phyloP scores from a whole-genome alignment of 192 early-diverging fungal genomes.

The Endogone sp. region DNA sequence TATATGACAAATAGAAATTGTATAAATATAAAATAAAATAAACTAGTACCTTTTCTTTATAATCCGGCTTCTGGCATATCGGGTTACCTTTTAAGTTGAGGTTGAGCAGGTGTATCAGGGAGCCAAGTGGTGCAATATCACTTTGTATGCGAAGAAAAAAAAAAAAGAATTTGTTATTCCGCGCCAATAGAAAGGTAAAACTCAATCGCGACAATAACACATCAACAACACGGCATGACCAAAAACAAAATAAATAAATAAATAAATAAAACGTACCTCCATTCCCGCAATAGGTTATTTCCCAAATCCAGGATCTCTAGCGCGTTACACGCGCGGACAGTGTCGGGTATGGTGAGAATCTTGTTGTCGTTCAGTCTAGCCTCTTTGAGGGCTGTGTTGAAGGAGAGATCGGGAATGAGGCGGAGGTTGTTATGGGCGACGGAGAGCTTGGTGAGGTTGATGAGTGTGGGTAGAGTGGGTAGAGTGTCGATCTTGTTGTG shows the following conservation, averaged over 20 bases:
- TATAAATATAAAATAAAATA: neutral
- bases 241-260: neutral
- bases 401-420: conserved; percentile 62
- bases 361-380: conserved; percentile 75
- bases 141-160: conserved; percentile 11
- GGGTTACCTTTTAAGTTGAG: conserved; percentile 72
- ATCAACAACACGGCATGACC: neutral
- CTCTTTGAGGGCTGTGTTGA: conserved; percentile 59
- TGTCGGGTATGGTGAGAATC: conserved; percentile 55
- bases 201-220: neutral
- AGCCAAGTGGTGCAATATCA: conserved; percentile 52
- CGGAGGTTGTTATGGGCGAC: conserved; percentile 69
- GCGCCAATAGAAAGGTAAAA: conserved; percentile 11
- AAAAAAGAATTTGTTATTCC: conserved; percentile 3
- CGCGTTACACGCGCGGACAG: conserved; percentile 41
- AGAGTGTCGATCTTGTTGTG: conserved; percentile 67
- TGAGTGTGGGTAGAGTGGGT: conserved; percentile 48
- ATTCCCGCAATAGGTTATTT: conserved; percentile 58
- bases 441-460: conserved; percentile 71
- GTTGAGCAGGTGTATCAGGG: conserved; percentile 51
- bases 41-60: conserved; percentile 47
- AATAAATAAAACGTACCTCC: too few species aligned
- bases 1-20: neutral
- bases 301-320: conserved; percentile 75
- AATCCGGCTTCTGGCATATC: conserved; percentile 44